phyloP scores from a whole-genome alignment of 768 basidiomycete genomes.

The Boletus sensibilis region DNA sequence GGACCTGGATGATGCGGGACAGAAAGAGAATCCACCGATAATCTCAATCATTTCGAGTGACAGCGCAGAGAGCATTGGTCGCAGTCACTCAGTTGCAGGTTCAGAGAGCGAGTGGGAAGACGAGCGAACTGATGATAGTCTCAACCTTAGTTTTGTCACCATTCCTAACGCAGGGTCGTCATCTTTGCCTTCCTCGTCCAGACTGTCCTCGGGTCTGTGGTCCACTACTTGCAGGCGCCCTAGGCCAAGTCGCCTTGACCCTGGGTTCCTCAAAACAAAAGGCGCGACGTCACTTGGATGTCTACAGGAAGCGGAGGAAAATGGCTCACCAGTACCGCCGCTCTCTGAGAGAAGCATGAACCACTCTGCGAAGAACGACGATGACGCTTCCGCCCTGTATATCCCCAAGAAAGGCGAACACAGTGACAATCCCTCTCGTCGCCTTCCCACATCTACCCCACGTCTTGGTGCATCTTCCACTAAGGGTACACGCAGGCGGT shows the following conservation, averaged over 20 bases:
- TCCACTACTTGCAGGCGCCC: constrained; percentile 41
- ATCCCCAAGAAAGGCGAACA: constrained; percentile 37
- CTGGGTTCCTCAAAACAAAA: constrained; percentile 60
- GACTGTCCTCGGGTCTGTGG: constrained; percentile 16
- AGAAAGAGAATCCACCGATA: constrained; percentile 22
- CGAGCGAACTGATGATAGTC: constrained; percentile 79
- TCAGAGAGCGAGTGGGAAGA: constrained; percentile 92
- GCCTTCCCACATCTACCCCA: constrained; percentile 47
- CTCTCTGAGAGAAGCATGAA: constrained; percentile 73
- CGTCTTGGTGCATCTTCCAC: constrained; percentile 32
- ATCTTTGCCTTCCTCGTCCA: constrained; percentile 40
- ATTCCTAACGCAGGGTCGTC: constrained; percentile 18
- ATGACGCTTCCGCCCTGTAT: constrained; percentile 21
- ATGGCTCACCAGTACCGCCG: constrained; percentile 39
- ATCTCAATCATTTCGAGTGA: constrained; percentile 38
- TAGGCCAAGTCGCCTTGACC: constrained; percentile 67
- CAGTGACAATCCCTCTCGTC: constrained; percentile 47
- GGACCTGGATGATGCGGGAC: constrained; percentile 63
- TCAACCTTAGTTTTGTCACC: constrained; percentile 54
- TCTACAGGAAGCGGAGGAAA: constrained; percentile 73
- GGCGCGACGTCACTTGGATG: constrained; percentile 54
- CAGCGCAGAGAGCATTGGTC: constrained; percentile 32
- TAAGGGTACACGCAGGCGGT: constrained; percentile 55
- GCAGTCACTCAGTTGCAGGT: constrained; percentile 48
- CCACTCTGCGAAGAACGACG: constrained; percentile 32